A percentile compares a stretch with the other conserved stretches of the same genome.
These are phyloP conservation scores for Rhododendron molle DNA, from an alignment of 148 eudicot genomes.

Conservation along the genomic window DNA sequence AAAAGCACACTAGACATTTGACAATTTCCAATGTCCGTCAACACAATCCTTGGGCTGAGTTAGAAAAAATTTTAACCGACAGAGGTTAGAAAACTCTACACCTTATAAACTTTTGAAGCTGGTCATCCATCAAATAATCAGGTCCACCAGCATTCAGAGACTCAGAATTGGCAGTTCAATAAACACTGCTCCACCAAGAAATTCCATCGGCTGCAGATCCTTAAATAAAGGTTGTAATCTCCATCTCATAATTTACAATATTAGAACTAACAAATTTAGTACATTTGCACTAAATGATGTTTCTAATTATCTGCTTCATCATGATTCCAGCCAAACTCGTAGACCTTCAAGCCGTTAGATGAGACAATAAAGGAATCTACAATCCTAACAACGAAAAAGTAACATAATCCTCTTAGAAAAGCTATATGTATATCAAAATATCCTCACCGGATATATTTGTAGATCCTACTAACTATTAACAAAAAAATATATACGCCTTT, in stretches of 20 bases:
- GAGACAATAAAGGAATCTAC: neutral
- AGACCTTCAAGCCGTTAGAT: neutral
- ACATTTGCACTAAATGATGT: neutral
- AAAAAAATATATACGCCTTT: too few relatives aligned
- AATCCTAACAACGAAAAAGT: neutral
- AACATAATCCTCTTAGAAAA: neutral
- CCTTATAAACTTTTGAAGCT: neutral
- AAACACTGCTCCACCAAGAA: neutral
- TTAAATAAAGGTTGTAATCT: too few relatives aligned
- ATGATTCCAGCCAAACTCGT: neutral
- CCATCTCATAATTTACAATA: neutral
- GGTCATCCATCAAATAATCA: neutral
- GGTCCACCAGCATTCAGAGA: neutral
- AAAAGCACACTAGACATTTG: neutral
- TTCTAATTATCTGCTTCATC: neutral
- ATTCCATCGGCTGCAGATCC: neutral
- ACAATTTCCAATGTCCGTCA: neutral
- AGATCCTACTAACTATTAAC: neutral
- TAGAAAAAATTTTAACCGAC: neutral
- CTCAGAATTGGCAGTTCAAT: neutral
- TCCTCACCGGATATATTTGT: neutral
- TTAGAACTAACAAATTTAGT: neutral
- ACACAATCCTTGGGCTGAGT: neutral
- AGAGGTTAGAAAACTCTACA: neutral
- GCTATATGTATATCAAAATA: neutral